These are phyloP conservation scores for Komagataella populi DNA, from an alignment of 805 yeast genomes.

Conservation along the genomic window DNA sequence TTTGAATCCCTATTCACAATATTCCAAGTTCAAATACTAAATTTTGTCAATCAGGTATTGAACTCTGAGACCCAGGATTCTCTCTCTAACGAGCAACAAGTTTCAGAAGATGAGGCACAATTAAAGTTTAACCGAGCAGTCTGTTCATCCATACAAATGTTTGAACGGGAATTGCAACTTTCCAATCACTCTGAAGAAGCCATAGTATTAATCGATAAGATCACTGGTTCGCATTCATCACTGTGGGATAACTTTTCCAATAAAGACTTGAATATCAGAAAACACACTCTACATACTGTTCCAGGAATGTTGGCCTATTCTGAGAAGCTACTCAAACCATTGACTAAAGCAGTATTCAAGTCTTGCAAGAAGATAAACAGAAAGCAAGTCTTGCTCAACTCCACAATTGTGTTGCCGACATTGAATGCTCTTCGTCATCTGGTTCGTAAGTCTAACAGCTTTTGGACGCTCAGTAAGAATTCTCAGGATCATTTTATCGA, in stretches of 20 bases:
- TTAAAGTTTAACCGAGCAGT: constrained; percentile 47
- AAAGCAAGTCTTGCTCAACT: constrained; percentile 24
- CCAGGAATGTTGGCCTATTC: constrained; percentile 12
- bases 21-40: constrained; percentile 41
- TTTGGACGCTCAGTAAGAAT: constrained; percentile 39
- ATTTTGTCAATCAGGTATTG: constrained; percentile 37
- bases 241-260: constrained; percentile 28
- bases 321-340: constrained; percentile 21
- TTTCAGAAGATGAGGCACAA: constrained; percentile 49
- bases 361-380: constrained; percentile 22
- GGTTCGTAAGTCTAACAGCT: constrained; percentile 27
- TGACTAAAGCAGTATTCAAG: constrained; percentile 31
- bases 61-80: constrained; percentile 45
- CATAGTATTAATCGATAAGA: neutral
- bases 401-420: constrained; percentile 32
- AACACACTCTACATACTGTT: constrained; percentile 22
- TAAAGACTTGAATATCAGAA: constrained; percentile 26
- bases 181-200: neutral
- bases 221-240: constrained; percentile 15
- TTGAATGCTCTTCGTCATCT: constrained; percentile 32
- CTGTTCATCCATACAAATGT: constrained; percentile 29
- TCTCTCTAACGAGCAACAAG: constrained; percentile 62
- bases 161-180: constrained; percentile 12
- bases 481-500: constrained; percentile 28
- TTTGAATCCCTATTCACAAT: constrained; percentile 45